Evolutionary conservation across 2,329 filamentous ascomycete genomes (phyloP).

Genomic region (Fusarium sp.): DNA sequence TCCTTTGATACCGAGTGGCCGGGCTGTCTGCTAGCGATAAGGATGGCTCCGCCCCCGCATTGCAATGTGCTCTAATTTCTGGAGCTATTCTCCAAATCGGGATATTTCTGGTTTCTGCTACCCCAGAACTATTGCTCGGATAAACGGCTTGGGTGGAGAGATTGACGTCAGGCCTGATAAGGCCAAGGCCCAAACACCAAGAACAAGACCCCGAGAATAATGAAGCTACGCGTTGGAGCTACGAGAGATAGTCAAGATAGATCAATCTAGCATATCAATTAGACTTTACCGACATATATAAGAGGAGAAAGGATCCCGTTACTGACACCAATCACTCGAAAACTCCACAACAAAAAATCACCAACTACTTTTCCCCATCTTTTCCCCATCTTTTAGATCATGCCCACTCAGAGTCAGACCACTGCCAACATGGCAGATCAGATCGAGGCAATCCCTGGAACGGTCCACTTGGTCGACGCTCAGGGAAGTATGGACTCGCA

Average conservation of each 20-base stretch:
- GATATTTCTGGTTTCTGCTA: not conserved
- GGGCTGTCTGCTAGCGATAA: not conserved
- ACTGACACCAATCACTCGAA: not conserved
- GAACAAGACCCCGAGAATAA: accelerated
- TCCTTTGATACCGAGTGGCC: not conserved
- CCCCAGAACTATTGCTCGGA: not conserved
- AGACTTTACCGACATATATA: not conserved
- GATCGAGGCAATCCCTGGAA: not conserved
- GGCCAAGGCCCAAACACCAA: not conserved
- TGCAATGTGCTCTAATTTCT: not conserved
- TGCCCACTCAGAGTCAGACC: not conserved
- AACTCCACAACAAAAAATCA: not conserved
- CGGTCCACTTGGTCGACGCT: not conserved
- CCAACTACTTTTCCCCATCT: not conserved
- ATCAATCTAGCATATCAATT: not conserved
- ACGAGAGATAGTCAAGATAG: not conserved
- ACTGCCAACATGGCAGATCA: not conserved
- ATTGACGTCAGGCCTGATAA: not conserved
- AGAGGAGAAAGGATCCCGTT: not conserved
- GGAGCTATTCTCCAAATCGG: not conserved
- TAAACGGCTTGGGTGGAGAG: not conserved
- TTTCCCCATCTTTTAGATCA: not conserved
- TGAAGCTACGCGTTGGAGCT: not conserved
- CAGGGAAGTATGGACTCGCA: not conserved
- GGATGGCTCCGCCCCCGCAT: not conserved